Base-by-base conservation (phyloP, 2,329 filamentous ascomycete genomes). In the Botrytis galanthina region DNA sequence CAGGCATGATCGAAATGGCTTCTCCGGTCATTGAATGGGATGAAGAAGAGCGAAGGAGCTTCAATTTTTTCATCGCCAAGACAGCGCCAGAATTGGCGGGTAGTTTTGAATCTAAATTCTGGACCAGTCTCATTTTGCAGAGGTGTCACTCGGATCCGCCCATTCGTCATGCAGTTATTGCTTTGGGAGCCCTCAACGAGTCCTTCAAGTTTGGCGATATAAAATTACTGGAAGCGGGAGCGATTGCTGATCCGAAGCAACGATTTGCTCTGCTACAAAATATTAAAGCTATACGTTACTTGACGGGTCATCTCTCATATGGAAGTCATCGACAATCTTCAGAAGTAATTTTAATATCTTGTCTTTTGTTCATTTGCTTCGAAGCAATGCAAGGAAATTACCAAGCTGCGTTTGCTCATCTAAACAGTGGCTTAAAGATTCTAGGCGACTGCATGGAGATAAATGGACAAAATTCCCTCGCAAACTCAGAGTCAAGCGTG, bases 231-330 rank as follows among this genome's bases (percentile, higher is more conserved):
- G 57, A 54, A 60, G 66, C 9, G n/a, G 64, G n/a, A 42, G 62
- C 29, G 63, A 39, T 48, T 59, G 35, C 46, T 26, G 63, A 73
- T 39, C 35, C 62, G 35, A 70, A 71, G 39, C 70, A 88, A 86
- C 84, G 88, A 29, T 75, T 78, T 35, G 75, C 75, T n/a, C 62
- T 78, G 10, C 63, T 74, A 48, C 75, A 78, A 26, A 75, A 75
- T 51, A 77, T 73, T n/a, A 71, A 73, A 37, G 75, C 76, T 4
- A 78, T 78, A 57, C 71, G 67, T 29, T 83, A 85, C 20, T 83
- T 90, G 37, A 79, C 85, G 61, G 80, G 80, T 35, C 82, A 85
- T 12, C 81, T 81, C 18, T 82, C 83, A 20, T 29, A 42, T 35
- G 32, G 46, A 42, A 51, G 46, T 4, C 37, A 26, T 10, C 48